A percentile compares a stretch with the other conserved stretches of the same genome.
Conservation (phyloP, 1,284 basidiomycete genomes). For the Tilletiaria anomala region DNA sequence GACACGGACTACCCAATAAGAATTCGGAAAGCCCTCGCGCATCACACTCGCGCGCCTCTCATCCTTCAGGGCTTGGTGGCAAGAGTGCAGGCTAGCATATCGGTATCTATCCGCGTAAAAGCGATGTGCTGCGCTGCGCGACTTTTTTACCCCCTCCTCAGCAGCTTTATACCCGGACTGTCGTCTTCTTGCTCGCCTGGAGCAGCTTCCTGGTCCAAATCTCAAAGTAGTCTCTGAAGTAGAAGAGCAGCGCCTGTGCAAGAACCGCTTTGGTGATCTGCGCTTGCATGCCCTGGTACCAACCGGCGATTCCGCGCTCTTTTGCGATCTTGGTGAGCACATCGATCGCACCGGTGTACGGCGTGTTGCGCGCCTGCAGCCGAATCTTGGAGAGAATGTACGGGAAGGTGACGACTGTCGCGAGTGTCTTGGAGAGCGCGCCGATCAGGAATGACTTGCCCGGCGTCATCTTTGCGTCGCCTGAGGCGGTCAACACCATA, state of each 20-base stretch:
- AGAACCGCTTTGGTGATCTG: constrained; percentile 79
- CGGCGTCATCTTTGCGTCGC: constrained; percentile 57
- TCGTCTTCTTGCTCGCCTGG: no score
- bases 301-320: constrained; percentile 52
- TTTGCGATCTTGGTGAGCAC: constrained; percentile 60
- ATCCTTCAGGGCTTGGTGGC: no score
- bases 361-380: constrained; percentile 57
- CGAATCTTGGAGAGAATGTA: constrained; percentile 89
- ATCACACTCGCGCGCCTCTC: no score
- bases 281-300: constrained; percentile 90
- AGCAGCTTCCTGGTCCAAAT: constrained; percentile 34
- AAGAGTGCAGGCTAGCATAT: no score
- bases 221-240: constrained; percentile 37
- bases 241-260: constrained; percentile 50
- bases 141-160: no score
- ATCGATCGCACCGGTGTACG: constrained; percentile 58
- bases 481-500: constrained; percentile 43
- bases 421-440: constrained; percentile 86
- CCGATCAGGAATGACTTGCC: constrained; percentile 72
- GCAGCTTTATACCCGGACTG: no score
- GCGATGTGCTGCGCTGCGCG: no score
- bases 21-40: no score
- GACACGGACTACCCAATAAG: no score
- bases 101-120: no score
- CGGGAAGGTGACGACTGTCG: constrained; percentile 49